These are phyloP conservation scores for Protomyces inouyei DNA, from an alignment of 1,139 yeast species.

Conservation along the genomic window DNA sequence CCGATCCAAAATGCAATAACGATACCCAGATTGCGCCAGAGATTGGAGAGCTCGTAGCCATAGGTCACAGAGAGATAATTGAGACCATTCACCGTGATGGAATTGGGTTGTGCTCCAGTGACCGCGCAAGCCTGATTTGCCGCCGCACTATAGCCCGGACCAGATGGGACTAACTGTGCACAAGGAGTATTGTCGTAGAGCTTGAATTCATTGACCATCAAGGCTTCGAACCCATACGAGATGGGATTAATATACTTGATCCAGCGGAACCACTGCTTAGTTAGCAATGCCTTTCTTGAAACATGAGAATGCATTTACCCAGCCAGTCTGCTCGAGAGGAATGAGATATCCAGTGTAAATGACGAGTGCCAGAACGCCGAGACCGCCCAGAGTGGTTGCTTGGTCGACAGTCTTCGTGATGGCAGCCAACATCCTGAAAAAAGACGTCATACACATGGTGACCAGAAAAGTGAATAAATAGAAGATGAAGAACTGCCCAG, in stretches of 20 bases:
- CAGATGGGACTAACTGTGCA: conserved; percentile 47
- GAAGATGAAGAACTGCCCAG: conserved; percentile 62
- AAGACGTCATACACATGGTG: conserved; percentile 51
- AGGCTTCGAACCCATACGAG: conserved; percentile 53
- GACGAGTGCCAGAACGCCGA: conserved; percentile 50
- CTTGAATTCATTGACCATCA: conserved; percentile 57
- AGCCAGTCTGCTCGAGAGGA: conserved; percentile 40
- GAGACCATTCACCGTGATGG: conserved; percentile 53
- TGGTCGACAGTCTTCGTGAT: conserved; percentile 52
- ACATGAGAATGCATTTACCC: conserved; percentile 20
- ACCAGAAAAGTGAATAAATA: conserved; percentile 49
- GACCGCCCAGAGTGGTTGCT: conserved; percentile 61
- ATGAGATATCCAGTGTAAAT: conserved; percentile 59
- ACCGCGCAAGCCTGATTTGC: conserved; percentile 53
- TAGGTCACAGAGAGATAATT: conserved; percentile 49
- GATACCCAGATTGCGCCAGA: conserved; percentile 84
- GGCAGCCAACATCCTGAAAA: conserved; percentile 60
- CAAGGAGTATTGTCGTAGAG: conserved; percentile 48
- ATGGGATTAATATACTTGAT: conserved; percentile 55
- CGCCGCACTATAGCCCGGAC: conserved; percentile 40
- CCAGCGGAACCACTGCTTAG: conserved; percentile 62
- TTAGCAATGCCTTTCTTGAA: conserved; percentile 36
- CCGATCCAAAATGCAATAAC: conserved; percentile 52
- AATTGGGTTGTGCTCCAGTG: conserved; percentile 62
- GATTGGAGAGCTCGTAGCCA: conserved; percentile 53